A percentile compares a stretch with the other conserved stretches of the same genome.
phyloP scores from a whole-genome alignment of 148 eudicot species.

The Vaccinium myrtillus region DNA sequence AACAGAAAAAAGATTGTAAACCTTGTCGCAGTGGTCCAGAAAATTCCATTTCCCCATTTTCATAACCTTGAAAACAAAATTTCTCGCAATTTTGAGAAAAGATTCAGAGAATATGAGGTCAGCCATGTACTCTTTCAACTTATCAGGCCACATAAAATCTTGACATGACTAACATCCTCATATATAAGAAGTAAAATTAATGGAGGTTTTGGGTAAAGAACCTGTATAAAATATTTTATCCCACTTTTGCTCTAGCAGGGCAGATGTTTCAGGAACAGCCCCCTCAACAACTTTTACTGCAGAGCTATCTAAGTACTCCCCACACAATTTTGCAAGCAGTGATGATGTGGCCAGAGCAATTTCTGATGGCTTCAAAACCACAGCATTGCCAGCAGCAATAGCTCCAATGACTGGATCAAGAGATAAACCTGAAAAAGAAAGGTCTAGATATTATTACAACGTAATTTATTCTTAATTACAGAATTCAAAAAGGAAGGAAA shows the following conservation, averaged over 20 bases:
- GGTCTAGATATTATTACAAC: background rate
- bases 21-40: background rate
- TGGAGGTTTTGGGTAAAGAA: slow-evolving; percentile 13
- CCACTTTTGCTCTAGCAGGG: slow-evolving; percentile 52
- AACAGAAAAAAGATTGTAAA: background rate
- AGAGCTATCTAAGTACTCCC: slow-evolving; percentile 45
- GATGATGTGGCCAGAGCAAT: slow-evolving; percentile 55
- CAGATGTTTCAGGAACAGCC: slow-evolving; percentile 46
- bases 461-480: background rate
- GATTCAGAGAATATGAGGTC: background rate
- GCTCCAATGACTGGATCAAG: slow-evolving; percentile 69
- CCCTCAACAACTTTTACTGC: slow-evolving; percentile 61
- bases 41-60: background rate
- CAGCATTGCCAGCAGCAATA: slow-evolving; percentile 62
- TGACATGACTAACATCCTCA: background rate
- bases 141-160: background rate
- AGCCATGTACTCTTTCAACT: background rate
- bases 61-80: background rate
- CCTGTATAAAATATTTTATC: slow-evolving; percentile 74
- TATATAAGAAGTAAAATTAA: background rate
- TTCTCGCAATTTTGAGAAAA: background rate
- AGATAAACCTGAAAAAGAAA: slow-evolving; percentile 38
- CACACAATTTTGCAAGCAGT: slow-evolving; percentile 32
- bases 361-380: slow-evolving; percentile 67
- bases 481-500: background rate